Evolutionary conservation across 2,329 filamentous ascomycete genomes (phyloP).

Genomic region (Gaeumannomyces sp.): DNA sequence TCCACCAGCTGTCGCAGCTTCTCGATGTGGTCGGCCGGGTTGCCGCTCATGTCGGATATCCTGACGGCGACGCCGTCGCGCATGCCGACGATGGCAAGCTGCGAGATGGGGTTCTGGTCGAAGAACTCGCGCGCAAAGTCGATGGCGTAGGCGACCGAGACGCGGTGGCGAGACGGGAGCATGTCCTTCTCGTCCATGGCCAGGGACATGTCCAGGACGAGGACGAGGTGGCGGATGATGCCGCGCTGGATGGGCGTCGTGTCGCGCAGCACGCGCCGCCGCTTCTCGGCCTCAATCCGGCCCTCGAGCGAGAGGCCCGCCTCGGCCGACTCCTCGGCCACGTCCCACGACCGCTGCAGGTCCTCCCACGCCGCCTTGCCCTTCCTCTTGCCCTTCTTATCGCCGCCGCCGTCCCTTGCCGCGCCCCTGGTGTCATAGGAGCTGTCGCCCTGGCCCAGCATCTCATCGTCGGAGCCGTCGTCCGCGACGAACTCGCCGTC

Average conservation of each 20-base stretch:
- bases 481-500: constrained; percentile 64
- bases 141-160: constrained; percentile 74
- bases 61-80: constrained; percentile 81
- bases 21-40: constrained; percentile 80
- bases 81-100: constrained; percentile 89
- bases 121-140: constrained; percentile 94
- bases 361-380: constrained; percentile 58
- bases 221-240: constrained; percentile 92
- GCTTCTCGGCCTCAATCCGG: constrained; percentile 74
- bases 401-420: constrained; percentile 18
- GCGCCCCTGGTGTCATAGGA: constrained; percentile 6
- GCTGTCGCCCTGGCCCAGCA: constrained; percentile 4
- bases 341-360: constrained; percentile 64
- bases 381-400: constrained; percentile 17
- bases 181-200: constrained; percentile 96
- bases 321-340: constrained; percentile 71
- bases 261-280: constrained; percentile 75
- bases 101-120: constrained; percentile 96
- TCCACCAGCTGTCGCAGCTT: constrained; percentile 62
- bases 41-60: constrained; percentile 85
- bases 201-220: constrained; percentile 86
- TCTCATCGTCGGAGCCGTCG: constrained; percentile 53
- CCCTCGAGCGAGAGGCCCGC: constrained; percentile 72
- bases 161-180: constrained; percentile 76
- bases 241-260: constrained; percentile 93